Conservation (phyloP, 2,329 filamentous ascomycete species). For the Coniochaeta sp. region DNA sequence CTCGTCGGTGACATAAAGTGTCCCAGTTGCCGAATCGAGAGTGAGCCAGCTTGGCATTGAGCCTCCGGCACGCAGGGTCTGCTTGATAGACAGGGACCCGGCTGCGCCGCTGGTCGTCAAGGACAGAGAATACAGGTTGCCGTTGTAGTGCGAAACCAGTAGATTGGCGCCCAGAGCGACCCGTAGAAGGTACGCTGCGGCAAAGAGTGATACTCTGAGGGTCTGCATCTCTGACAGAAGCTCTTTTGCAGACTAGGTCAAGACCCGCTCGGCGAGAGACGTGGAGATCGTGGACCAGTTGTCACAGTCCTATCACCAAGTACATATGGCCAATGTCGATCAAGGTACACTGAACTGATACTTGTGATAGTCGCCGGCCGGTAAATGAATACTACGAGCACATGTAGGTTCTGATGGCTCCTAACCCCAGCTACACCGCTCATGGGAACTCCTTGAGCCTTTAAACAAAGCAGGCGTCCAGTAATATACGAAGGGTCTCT, state of each 20-base stretch:
- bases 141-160: slow-evolving; percentile 30
- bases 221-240: slow-evolving; percentile 3
- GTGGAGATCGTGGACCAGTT: background rate
- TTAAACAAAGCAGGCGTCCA: background rate
- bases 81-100: slow-evolving; percentile 19
- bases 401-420: background rate
- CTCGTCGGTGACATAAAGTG: slow-evolving; percentile 30
- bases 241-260: background rate
- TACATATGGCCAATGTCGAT: background rate
- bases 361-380: background rate
- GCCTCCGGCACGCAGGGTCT: slow-evolving; percentile 22
- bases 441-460: background rate
- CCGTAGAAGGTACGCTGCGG: slow-evolving; percentile 8
- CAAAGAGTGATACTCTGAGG: slow-evolving; percentile 7
- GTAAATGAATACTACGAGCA: background rate
- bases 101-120: slow-evolving; percentile 16
- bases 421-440: background rate
- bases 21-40: slow-evolving; percentile 21
- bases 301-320: background rate
- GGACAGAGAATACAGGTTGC: slow-evolving; percentile 28
- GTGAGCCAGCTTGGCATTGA: slow-evolving; percentile 30
- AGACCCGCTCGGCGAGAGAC: background rate
- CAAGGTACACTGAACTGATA: background rate
- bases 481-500: background rate
- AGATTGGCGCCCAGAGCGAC: slow-evolving; percentile 16